phyloP scores from a whole-genome alignment of 1,284 basidiomycete species.

The Serendipita sp. region DNA sequence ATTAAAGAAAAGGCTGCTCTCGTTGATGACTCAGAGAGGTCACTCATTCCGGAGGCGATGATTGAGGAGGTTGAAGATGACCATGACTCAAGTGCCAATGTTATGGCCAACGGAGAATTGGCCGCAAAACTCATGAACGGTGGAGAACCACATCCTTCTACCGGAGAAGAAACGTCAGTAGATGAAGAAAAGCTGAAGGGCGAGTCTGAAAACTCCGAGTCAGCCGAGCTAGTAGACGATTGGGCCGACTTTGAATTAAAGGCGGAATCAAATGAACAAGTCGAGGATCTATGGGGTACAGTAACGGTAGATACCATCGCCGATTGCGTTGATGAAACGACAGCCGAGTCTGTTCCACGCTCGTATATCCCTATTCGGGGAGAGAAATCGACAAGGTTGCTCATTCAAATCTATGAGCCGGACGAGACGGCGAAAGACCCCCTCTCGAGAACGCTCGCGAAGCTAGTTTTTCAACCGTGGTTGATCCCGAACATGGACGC shows the following conservation, averaged over 20 bases:
- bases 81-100: not conserved
- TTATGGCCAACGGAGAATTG: not conserved
- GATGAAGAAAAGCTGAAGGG: not conserved
- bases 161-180: not conserved
- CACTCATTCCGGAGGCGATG: not conserved
- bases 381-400: constrained; percentile 36
- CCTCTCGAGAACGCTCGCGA: constrained; percentile 32
- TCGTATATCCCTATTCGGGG: constrained; percentile 18
- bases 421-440: constrained; percentile 7
- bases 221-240: not conserved
- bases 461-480: constrained; percentile 43
- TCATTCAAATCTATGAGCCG: constrained; percentile 26
- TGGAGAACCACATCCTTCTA: not conserved
- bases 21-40: not conserved
- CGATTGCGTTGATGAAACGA: not conserved
- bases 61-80: not conserved
- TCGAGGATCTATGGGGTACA: not conserved
- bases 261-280: not conserved
- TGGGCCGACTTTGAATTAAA: not conserved
- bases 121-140: not conserved
- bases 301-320: not conserved
- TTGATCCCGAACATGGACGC: constrained; percentile 22
- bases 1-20: constrained; percentile 1
- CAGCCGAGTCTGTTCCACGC: not conserved
- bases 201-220: not conserved